Evolutionary conservation across 257 asterid genomes (phyloP).

Genomic region (Rauvolfia tetraphylla): DNA sequence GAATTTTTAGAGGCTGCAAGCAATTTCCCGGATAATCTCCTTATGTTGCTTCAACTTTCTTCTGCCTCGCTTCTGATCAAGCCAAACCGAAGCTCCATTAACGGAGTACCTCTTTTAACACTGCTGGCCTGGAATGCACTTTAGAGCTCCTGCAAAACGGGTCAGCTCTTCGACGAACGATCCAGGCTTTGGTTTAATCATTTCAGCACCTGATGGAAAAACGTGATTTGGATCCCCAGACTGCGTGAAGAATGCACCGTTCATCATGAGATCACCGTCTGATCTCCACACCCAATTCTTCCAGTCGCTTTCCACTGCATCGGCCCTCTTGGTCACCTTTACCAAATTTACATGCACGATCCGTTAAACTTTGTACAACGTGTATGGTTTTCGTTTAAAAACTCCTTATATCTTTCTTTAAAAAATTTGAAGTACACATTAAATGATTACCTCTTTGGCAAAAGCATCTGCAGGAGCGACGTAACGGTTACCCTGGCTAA

Average conservation of each 20-base stretch:
- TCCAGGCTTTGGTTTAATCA: constrained; percentile 52
- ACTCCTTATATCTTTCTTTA: no score
- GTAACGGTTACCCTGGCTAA: constrained; percentile 39
- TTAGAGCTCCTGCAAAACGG: constrained; percentile 49
- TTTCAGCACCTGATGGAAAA: constrained; percentile 24
- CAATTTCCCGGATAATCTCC: background rate
- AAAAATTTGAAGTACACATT: no score
- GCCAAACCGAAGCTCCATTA: background rate
- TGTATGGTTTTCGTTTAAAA: no score
- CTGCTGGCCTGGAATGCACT: constrained; percentile 31
- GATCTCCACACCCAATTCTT: constrained; percentile 81
- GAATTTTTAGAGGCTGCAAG: background rate
- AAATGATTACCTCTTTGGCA: constrained; percentile 57
- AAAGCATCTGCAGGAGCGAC: constrained; percentile 41
- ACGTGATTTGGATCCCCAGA: constrained; percentile 56
- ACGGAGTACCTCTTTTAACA: constrained; percentile 23
- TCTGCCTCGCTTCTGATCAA: background rate
- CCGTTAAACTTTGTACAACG: background rate
- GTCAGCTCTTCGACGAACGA: constrained; percentile 32
- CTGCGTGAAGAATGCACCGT: constrained; percentile 68
- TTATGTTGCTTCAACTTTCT: background rate
- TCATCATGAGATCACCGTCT: constrained; percentile 59
- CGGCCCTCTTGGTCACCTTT: constrained; percentile 67
- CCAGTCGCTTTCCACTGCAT: constrained; percentile 55
- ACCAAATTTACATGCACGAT: background rate